These are phyloP conservation scores for Trametes hirsuta DNA, from an alignment of 1,284 basidiomycete species.

Conservation along the genomic window DNA sequence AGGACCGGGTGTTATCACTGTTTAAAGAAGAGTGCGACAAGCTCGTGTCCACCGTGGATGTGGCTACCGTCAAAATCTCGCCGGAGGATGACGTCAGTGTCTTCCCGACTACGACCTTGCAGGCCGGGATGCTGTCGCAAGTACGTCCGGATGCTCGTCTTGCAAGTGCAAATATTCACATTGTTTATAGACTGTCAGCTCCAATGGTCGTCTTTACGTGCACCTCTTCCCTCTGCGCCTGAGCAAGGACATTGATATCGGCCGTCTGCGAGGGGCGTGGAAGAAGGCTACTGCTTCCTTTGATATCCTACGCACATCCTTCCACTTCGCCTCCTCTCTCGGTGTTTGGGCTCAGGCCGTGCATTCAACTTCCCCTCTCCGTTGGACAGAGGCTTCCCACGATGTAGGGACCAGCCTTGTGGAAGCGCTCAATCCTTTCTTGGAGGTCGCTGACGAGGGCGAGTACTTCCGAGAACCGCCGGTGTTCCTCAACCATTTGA, in stretches of 20 bases:
- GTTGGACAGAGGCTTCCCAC: constrained; percentile 38
- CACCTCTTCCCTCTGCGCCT: constrained; percentile 49
- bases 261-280: constrained; percentile 43
- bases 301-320: constrained; percentile 50
- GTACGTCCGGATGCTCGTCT: constrained; percentile 30
- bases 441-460: constrained; percentile 15
- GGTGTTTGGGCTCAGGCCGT: constrained; percentile 48
- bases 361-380: constrained; percentile 39
- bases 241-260: constrained; percentile 30
- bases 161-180: neutral
- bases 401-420: constrained; percentile 18
- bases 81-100: constrained; percentile 39
- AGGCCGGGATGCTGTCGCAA: constrained; percentile 56
- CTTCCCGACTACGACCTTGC: constrained; percentile 47
- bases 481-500: constrained; percentile 36
- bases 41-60: constrained; percentile 22
- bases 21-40: constrained; percentile 22
- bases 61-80: constrained; percentile 31
- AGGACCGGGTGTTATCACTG: constrained; percentile 23
- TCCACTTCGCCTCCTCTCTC: constrained; percentile 44
- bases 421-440: constrained; percentile 15
- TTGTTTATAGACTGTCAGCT: constrained; percentile 44
- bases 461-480: constrained; percentile 38
- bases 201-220: constrained; percentile 47
- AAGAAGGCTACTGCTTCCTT: constrained; percentile 35